phyloP scores from a whole-genome alignment of 23 red algal species.

The Porphyridium purpureum region DNA sequence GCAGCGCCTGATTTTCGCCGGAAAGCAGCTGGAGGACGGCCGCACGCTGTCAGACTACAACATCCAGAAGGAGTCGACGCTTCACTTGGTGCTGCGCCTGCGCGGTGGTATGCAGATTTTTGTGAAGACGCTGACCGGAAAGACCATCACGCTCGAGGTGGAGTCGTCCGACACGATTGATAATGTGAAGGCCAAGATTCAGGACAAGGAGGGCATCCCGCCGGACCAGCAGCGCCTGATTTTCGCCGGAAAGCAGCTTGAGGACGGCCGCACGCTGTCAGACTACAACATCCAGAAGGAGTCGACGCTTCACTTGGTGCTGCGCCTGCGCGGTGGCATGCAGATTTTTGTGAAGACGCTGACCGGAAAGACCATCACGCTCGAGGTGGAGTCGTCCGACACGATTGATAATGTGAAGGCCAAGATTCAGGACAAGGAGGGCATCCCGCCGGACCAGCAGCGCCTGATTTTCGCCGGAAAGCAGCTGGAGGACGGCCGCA shows the following conservation, averaged over 20 bases:
- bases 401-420: constrained; percentile 71
- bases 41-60: constrained; percentile 91
- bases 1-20: too few relatives aligned
- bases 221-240: too few relatives aligned
- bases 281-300: constrained; percentile 98
- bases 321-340: constrained; percentile 64
- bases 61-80: constrained; percentile 84
- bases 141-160: constrained; percentile 96
- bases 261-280: constrained; percentile 50
- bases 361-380: constrained; percentile 58
- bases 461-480: constrained; percentile 31
- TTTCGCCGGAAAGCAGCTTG: constrained; percentile 93
- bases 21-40: too few relatives aligned
- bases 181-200: constrained; percentile 97
- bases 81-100: constrained; percentile 33
- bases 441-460: constrained; percentile 45
- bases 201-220: constrained; percentile 99
- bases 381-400: constrained; percentile 57
- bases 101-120: constrained; percentile 89
- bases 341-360: constrained; percentile 66
- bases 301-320: constrained; percentile 67
- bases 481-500: constrained; percentile 67
- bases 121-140: constrained; percentile 94
- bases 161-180: constrained; percentile 97
- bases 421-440: constrained; percentile 73